Evolutionary conservation across 1,139 yeast species (phyloP).

Genomic region (Pichia norvegensis): DNA sequence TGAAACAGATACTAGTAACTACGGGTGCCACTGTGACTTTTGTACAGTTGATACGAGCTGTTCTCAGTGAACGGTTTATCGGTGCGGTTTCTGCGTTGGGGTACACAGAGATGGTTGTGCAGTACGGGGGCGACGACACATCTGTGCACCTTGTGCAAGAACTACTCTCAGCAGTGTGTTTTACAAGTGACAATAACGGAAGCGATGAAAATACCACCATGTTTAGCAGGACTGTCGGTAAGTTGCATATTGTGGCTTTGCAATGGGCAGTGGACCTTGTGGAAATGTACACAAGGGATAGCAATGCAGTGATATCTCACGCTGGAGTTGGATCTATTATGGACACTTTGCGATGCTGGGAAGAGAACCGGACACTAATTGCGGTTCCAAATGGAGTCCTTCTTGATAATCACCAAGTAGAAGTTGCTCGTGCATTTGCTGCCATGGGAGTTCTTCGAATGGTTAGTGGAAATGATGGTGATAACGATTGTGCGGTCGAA

Average conservation of each 20-base stretch:
- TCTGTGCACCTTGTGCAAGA: slow-evolving; percentile 10
- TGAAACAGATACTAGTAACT: slow-evolving; percentile 42
- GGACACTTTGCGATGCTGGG: slow-evolving; percentile 51
- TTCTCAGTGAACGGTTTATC: slow-evolving; percentile 35
- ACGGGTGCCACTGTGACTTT: slow-evolving; percentile 89
- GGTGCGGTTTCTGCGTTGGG: slow-evolving; percentile 29
- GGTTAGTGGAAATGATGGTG: not conserved
- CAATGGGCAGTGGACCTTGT: slow-evolving; percentile 45
- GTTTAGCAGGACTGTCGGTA: not conserved
- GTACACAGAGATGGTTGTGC: slow-evolving; percentile 43
- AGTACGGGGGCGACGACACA: slow-evolving; percentile 54
- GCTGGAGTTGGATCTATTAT: slow-evolving; percentile 93
- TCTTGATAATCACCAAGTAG: slow-evolving; percentile 84
- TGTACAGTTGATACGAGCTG: slow-evolving; percentile 39
- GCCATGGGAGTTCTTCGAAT: slow-evolving; percentile 10
- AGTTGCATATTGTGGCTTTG: not conserved
- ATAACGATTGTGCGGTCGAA: too few species aligned
- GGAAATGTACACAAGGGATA: slow-evolving; percentile 16
- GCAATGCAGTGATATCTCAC: slow-evolving; percentile 56
- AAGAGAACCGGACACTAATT: slow-evolving; percentile 31
- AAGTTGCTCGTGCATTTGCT: slow-evolving; percentile 59
- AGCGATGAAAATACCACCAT: too few species aligned
- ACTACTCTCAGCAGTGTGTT: slow-evolving; percentile 3
- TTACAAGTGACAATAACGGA: not conserved
- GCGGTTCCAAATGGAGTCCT: slow-evolving; percentile 63